These are phyloP conservation scores for Thermothelomyces thermophilus DNA, from an alignment of 2,329 filamentous ascomycete genomes.

Conservation along the genomic window DNA sequence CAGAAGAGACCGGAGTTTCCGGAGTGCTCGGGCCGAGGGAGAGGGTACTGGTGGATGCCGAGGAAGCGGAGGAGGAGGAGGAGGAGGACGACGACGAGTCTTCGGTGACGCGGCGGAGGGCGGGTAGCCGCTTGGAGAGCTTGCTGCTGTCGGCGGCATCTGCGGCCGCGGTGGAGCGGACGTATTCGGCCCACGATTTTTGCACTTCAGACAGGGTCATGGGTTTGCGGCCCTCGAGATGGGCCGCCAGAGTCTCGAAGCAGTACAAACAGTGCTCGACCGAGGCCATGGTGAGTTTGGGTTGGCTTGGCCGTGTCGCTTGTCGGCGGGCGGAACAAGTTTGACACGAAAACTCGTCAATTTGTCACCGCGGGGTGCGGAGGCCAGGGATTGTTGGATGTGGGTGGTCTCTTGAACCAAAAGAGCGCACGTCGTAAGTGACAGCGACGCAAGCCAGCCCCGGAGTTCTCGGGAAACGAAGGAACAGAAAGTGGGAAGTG, in stretches of 20 bases:
- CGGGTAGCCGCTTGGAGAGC: constrained; percentile 34
- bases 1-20: constrained; percentile 36
- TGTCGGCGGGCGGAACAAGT: too few relatives aligned
- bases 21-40: constrained; percentile 35
- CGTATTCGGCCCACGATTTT: constrained; percentile 50
- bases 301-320: constrained; percentile 14
- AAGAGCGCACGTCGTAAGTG: neutral
- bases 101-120: constrained; percentile 37
- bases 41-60: constrained; percentile 27
- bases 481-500: neutral
- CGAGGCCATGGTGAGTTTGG: constrained; percentile 62
- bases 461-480: neutral
- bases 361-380: neutral
- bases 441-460: constrained; percentile 10
- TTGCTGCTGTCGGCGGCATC: constrained; percentile 12
- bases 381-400: neutral
- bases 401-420: neutral
- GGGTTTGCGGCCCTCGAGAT: constrained; percentile 62
- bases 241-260: constrained; percentile 78
- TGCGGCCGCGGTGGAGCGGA: constrained; percentile 25
- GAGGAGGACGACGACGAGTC: too few relatives aligned
- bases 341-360: neutral
- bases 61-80: constrained; percentile 33
- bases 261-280: constrained; percentile 83
- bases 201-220: constrained; percentile 64